Evolutionary conservation across 23 red algal genomes (phyloP), one percentile per base, ranked within the genome.

Genomic region (Cyanidioschyzon merolae): DNA sequence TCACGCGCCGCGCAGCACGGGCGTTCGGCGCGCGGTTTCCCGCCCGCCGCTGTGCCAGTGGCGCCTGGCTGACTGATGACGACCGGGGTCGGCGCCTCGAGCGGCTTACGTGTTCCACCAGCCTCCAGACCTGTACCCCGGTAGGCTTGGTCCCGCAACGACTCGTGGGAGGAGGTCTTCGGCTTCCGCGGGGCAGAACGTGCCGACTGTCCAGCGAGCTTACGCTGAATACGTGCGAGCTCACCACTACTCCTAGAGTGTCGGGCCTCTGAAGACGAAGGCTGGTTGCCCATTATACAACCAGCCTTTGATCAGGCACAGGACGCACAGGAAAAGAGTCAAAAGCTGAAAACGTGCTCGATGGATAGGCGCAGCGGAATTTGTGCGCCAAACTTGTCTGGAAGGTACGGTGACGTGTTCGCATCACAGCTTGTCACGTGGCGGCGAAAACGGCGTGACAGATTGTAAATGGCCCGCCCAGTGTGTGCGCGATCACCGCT

Each of bases 381-480:
- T 54, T 7, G 21, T 54, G 45, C 45, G 45, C 45, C 45, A 54
- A 54, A 54, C 45, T 54, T 54, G 45, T 54, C 45, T 21, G 12
- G 45, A 54, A 7, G 21, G 45, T 7, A 21, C 45, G 45, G 45
- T 54, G 45, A 54, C 45, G 45, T 54, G 45, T 54, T 15, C 45
- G 45, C 45, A 7, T 54, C 12, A 54, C 45, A 54, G 21, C 45
- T 7, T 7, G 45, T 54, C 45, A 54, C 45, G 45, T 54, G 45
- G 45, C 45, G 45, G 45, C 45, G 45, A 54, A 54, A 54, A 54
- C n/a, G n/a, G n/a, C n/a, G n/a, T n/a, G n/a, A n/a, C n/a, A n/a
- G n/a, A n/a, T n/a, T n/a, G n/a, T n/a, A n/a, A n/a, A n/a, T n/a
- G n/a, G n/a, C n/a, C n/a, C n/a, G n/a, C n/a, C n/a, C n/a, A n/a